Evolutionary conservation across 768 basidiomycete species (phyloP), one percentile per base, ranked within the genome.

Genomic region (Agaricus bisporus): DNA sequence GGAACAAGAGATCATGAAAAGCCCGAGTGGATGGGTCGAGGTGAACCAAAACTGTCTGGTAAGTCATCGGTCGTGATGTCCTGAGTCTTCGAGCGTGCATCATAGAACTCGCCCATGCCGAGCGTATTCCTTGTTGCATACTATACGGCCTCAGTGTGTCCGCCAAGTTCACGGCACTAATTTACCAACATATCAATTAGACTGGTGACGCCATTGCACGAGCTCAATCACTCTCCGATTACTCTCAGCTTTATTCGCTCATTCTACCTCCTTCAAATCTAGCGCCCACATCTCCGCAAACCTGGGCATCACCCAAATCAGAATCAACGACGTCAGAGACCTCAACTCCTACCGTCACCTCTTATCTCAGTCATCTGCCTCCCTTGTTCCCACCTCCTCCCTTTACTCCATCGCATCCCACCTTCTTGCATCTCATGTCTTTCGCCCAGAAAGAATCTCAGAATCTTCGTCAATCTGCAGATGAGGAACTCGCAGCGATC

Each of bases 351-450:
- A 64, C 66, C 43, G 56, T 64, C 26, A 56, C 54, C 60, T 54
- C 53, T 20, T 75, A 76, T 64, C 70, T 91, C 41, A 76, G 80
- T 37, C 66, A 74, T 53, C 59, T 86, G 57, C 75, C 76, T 37
- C 76, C 84, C 5, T 68, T 91, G 37, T 86, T 89, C 64, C 80
- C 82, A 25, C 88, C 88, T 15, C 80, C 85, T 18, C 88, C 89
- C 15, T 91, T 87, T 66, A 79, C 85, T 0, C 84, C 89, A 6
- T 81, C 84, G 15, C 86, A 91, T 59, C 81, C 82, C 6, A 78
- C 82, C 39, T 91, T 91, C 62, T 57, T 72, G 41, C 82, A 87
- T 64, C 72, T 91, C 29, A 75, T 83, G 14, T 71, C 76, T 20
- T 61, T 82, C 46, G 88, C 89, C 12, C 63, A 69, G 22, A 66